Evolutionary conservation across 176 grass and related monocot genomes (phyloP).

Genomic region (Juncus inflexus): DNA sequence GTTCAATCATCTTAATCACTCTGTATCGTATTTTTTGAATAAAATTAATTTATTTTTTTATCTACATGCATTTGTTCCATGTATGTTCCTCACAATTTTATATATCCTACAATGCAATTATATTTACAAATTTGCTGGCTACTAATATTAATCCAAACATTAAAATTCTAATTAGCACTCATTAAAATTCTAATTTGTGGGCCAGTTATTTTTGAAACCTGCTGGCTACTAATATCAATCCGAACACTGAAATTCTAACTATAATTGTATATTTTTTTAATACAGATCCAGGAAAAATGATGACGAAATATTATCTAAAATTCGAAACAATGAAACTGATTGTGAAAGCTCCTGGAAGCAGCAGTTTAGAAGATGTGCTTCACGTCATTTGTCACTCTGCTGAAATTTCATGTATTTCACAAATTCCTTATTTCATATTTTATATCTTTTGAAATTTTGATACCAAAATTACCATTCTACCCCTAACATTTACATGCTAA

Average conservation of each 20-base stretch:
- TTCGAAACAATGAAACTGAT: slow-evolving; percentile 97
- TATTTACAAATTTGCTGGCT: too few relatives aligned
- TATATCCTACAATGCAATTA: too few relatives aligned
- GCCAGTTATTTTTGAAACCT: background rate
- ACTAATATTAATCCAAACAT: too few relatives aligned
- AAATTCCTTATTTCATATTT: slow-evolving; percentile 1
- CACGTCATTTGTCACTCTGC: slow-evolving; percentile 72
- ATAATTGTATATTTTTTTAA: slow-evolving; percentile 22
- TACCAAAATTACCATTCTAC: slow-evolving; percentile 1
- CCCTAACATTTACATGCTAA: too few relatives aligned
- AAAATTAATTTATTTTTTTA: too few relatives aligned
- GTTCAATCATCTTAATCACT: too few relatives aligned
- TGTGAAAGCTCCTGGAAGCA: slow-evolving; percentile 67
- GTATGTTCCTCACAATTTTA: too few relatives aligned
- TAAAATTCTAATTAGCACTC: background rate
- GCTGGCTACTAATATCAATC: too few relatives aligned
- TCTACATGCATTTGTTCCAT: too few relatives aligned
- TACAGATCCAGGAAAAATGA: slow-evolving; percentile 86
- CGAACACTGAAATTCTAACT: too few relatives aligned
- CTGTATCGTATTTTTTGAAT: too few relatives aligned
- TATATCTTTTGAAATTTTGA: slow-evolving; percentile 15
- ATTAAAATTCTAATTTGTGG: background rate
- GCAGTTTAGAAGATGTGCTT: slow-evolving; percentile 83
- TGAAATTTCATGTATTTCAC: slow-evolving; percentile 69
- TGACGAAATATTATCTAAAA: slow-evolving; percentile 97